Percentiles rank a stretch among this genome's conserved stretches.
Conservation (phyloP, 306 rosid species). For the Pueraria montana region DNA sequence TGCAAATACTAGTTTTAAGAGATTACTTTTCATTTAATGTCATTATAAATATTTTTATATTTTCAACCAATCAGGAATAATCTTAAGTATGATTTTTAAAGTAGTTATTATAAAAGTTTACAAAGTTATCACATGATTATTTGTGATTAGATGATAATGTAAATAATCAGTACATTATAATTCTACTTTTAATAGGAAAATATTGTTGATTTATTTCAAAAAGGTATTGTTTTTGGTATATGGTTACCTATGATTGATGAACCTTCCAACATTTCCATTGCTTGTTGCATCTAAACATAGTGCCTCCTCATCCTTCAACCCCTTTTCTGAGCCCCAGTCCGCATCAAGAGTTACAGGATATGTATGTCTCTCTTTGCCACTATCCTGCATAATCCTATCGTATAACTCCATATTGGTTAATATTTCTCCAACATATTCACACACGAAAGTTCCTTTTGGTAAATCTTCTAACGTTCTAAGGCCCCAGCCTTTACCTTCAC, state of each 20-base stretch:
- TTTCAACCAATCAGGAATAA: too few relatives aligned
- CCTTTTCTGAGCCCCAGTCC: constrained; percentile 82
- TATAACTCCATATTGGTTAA: constrained; percentile 79
- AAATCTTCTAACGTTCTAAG: constrained; percentile 71
- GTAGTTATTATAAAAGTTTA: too few relatives aligned
- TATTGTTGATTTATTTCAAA: not conserved
- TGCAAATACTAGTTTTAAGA: too few relatives aligned
- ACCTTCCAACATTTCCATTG: constrained; percentile 83
- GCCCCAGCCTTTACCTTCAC: constrained; percentile 86
- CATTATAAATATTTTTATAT: too few relatives aligned
- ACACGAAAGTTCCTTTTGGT: constrained; percentile 75
- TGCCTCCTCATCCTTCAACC: constrained; percentile 77
- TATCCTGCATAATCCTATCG: constrained; percentile 55
- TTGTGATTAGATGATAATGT: too few relatives aligned
- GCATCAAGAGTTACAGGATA: constrained; percentile 87
- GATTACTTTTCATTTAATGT: too few relatives aligned
- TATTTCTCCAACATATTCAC: constrained; percentile 87
- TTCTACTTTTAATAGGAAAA: too few relatives aligned
- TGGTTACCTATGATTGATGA: constrained; percentile 84
- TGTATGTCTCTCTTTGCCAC: constrained; percentile 69
- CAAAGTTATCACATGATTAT: too few relatives aligned
- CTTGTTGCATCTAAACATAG: constrained; percentile 86
- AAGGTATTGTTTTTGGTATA: not conserved
- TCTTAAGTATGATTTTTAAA: too few relatives aligned
- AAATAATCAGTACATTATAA: not conserved